Conservation (phyloP, 495 filamentous ascomycete genomes). For the Aspergillus nanangensis region DNA sequence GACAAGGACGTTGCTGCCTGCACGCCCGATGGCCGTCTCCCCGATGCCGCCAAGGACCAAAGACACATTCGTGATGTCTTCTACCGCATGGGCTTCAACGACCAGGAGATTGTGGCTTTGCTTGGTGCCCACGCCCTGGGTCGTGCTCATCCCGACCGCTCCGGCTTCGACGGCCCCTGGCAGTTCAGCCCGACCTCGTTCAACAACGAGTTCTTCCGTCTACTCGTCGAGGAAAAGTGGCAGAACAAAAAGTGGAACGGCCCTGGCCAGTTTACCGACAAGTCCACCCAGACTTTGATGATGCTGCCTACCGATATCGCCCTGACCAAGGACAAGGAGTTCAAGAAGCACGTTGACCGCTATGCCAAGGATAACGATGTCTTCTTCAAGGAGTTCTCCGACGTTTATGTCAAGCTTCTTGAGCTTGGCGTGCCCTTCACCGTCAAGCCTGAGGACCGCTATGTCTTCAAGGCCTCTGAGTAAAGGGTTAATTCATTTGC, state of each 20-base stretch:
- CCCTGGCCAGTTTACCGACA: slow-evolving; percentile 80
- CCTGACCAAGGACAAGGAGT: slow-evolving; percentile 81
- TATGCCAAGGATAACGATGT: slow-evolving; percentile 88
- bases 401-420: slow-evolving; percentile 75
- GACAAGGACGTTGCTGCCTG: slow-evolving; percentile 82
- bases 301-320: slow-evolving; percentile 95
- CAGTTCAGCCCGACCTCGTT: slow-evolving; percentile 92
- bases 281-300: slow-evolving; percentile 81
- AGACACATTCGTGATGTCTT: slow-evolving; percentile 90
- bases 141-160: slow-evolving; percentile 85
- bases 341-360: slow-evolving; percentile 78
- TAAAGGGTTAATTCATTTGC: slow-evolving; percentile 14
- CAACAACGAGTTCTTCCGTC: slow-evolving; percentile 90
- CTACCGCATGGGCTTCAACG: slow-evolving; percentile 96
- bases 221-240: slow-evolving; percentile 92
- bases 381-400: slow-evolving; percentile 92
- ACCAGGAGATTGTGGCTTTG: slow-evolving; percentile 92
- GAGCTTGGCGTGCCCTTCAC: slow-evolving; percentile 93
- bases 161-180: slow-evolving; percentile 90
- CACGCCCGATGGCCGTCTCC: slow-evolving; percentile 94
- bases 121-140: slow-evolving; percentile 88
- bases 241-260: slow-evolving; percentile 89
- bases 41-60: slow-evolving; percentile 76
- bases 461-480: slow-evolving; percentile 69
- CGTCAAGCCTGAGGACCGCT: slow-evolving; percentile 59